These are phyloP conservation scores for Lithospermum erythrorhizon DNA, from an alignment of 257 asterid species.

Conservation along the genomic window DNA sequence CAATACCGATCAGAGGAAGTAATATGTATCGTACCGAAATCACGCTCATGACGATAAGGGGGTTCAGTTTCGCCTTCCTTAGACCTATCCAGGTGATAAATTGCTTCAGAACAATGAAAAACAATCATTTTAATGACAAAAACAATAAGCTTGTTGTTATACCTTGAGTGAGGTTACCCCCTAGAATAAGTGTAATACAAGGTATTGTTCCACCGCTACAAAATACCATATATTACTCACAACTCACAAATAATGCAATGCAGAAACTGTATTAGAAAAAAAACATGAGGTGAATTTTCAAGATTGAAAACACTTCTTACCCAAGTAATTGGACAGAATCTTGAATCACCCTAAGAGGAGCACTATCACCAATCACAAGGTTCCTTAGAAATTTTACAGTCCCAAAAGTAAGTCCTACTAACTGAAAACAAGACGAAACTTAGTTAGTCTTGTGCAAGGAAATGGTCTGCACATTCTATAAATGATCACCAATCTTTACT, in stretches of 20 bases:
- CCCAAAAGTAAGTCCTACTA: slow-evolving; percentile 60
- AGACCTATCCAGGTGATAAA: slow-evolving; percentile 36
- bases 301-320: slow-evolving; percentile 19
- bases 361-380: slow-evolving; percentile 55
- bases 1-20: slow-evolving; percentile 65
- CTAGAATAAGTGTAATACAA: slow-evolving; percentile 76
- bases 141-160: too few relatives aligned
- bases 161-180: slow-evolving; percentile 90
- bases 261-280: neutral
- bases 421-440: slow-evolving; percentile 22
- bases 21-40: slow-evolving; percentile 47
- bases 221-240: neutral
- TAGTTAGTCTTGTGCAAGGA: neutral
- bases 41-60: slow-evolving; percentile 32
- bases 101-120: too few relatives aligned
- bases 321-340: slow-evolving; percentile 60
- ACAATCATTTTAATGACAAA: too few relatives aligned
- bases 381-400: slow-evolving; percentile 49
- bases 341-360: slow-evolving; percentile 62
- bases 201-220: slow-evolving; percentile 79
- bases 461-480: neutral
- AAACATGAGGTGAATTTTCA: neutral
- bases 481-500: neutral
- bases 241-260: neutral
- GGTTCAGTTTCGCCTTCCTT: slow-evolving; percentile 38